These are phyloP conservation scores for Pulveroboletus sp. DNA, from an alignment of 768 basidiomycete genomes.

Conservation along the genomic window DNA sequence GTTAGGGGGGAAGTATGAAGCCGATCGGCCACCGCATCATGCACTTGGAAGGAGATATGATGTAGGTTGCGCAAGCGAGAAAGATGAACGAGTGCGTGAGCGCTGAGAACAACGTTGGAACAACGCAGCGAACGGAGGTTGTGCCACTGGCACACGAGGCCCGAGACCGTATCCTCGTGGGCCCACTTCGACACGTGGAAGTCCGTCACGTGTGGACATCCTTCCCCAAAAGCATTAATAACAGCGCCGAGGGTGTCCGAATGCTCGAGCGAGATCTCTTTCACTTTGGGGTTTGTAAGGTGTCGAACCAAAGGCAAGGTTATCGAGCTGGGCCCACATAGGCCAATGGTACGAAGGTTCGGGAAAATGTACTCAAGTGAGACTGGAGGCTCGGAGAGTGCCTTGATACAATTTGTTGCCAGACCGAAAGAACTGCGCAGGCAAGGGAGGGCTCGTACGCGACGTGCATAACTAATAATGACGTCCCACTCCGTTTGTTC, in stretches of 20 bases:
- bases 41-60: not conserved
- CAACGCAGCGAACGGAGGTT: conserved; percentile 3
- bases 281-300: conserved; percentile 1
- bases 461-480: conserved; percentile 8
- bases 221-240: not conserved
- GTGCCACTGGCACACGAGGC: conserved; percentile 8
- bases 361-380: conserved; percentile 7
- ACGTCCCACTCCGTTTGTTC: conserved; percentile 5
- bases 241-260: not conserved
- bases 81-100: conserved; percentile 2
- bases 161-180: not conserved
- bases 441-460: conserved; percentile 5
- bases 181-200: not conserved
- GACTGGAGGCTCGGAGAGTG: conserved; percentile 1
- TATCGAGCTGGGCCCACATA: not conserved
- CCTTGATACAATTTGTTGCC: not conserved
- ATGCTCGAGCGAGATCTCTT: not conserved
- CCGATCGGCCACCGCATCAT: not conserved
- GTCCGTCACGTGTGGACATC: conserved; percentile 1
- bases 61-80: not conserved
- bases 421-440: not conserved
- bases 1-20: not conserved
- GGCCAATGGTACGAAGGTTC: conserved; percentile 4
- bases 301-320: conserved; percentile 9
- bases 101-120: not conserved